phyloP scores from a whole-genome alignment of 2,329 filamentous ascomycete genomes.

The Sordariomycetes sp. region DNA sequence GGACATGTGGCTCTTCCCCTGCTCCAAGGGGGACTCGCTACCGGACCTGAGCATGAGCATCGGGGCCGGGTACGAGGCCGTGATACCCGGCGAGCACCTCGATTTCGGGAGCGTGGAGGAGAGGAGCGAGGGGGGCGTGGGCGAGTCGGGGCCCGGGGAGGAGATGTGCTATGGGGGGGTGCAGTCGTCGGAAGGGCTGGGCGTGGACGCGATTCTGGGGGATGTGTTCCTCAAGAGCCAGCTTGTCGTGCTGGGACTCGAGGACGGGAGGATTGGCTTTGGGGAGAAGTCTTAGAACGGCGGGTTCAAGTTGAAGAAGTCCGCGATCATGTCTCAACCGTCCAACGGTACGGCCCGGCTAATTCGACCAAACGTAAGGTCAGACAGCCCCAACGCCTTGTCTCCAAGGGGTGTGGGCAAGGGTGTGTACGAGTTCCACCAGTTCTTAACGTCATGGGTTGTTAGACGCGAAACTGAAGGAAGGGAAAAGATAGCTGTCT shows the following conservation, averaged over 20 bases:
- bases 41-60: slow-evolving; percentile 47
- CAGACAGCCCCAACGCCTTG: no score
- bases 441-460: no score
- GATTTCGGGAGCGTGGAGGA: slow-evolving; percentile 40
- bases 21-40: slow-evolving; percentile 38
- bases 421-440: no score
- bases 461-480: no score
- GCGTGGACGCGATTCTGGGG: slow-evolving; percentile 55
- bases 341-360: not conserved
- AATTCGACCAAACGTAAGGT: no score
- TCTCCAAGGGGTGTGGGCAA: no score
- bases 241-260: slow-evolving; percentile 60
- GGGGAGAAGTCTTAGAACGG: slow-evolving; percentile 24
- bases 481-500: no score
- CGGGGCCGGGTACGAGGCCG: slow-evolving; percentile 32
- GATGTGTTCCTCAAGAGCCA: slow-evolving; percentile 71
- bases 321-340: not conserved
- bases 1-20: slow-evolving; percentile 47
- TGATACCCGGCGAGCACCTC: slow-evolving; percentile 43
- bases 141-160: slow-evolving; percentile 17
- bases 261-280: slow-evolving; percentile 26
- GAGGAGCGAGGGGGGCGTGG: not conserved
- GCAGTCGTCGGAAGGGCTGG: slow-evolving; percentile 39
- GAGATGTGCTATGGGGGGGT: slow-evolving; percentile 66
- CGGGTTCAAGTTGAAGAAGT: not conserved